Base-by-base conservation (phyloP, 495 filamentous ascomycete species). In the Aspergillus campestris region DNA sequence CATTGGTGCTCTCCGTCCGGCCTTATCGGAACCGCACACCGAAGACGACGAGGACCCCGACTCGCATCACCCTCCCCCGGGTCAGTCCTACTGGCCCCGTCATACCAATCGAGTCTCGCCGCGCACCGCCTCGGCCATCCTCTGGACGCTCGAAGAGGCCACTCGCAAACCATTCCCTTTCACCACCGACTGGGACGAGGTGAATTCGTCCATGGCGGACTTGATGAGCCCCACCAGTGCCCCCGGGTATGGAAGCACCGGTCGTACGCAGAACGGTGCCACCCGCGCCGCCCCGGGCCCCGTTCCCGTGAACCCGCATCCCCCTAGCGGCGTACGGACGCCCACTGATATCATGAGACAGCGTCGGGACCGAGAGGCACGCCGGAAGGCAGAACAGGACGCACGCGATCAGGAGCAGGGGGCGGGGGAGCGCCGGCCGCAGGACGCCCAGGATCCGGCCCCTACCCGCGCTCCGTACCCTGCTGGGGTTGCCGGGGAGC, bases 151-250 rank as follows among this genome's bases (percentile, higher is more conserved):
- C 38, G 91, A 98, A 70, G 87, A 91, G 67, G 92, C 86, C 37
- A 74, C 96, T 40, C 83, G 90, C 40, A 78, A 80, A 33, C 91
- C 92, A 1, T 76, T 89, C 46, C 74, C 80, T 8, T 92, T 98
- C 66, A 89, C 89, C 4, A 75, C 87, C 11, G 89, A 94, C 60
- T 73, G 79, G 35, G 78, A 83, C 43, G 92, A 98, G 73, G 82
- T 91, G 74, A 88, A 89, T 83, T 89, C 91, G 56, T 78, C 82
- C 51, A 97, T 98, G 92, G 83, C 92, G 53, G 86, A 94, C 65
- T 70, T 94, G 56, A 71, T 78, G 59, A 74, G 74, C 56, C 77
- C 78, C 48, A 65, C 69, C 59, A 64, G 63, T 55, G 52, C 61
- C 40, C 43, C 61, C 40, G 66, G 61, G 31, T 50, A 64, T 42